Conservation (phyloP, 179 eudicot genomes). For the Actinidia arguta region DNA sequence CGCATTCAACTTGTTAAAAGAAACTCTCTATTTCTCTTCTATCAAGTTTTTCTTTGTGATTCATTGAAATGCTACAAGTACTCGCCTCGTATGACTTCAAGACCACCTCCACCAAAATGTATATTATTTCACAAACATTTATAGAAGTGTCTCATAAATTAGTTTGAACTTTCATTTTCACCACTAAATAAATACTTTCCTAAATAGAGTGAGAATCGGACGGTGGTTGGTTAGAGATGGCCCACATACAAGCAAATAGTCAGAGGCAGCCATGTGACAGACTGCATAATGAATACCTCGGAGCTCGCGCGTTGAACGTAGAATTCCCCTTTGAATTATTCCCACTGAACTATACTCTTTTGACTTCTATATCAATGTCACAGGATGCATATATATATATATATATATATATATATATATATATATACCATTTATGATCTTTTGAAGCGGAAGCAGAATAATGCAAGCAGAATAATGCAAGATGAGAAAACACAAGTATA, state of each 20-base stretch:
- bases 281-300: conserved; percentile 7
- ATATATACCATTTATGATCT: no score
- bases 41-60: no score
- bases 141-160: not conserved
- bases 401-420: no score
- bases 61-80: no score
- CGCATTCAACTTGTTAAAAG: no score
- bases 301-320: conserved; percentile 8
- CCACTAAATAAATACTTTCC: not conserved
- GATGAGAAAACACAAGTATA: no score
- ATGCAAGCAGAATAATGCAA: no score
- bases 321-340: conserved; percentile 20
- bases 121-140: not conserved
- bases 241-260: not conserved
- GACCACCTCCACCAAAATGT: not conserved
- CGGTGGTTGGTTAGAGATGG: not conserved
- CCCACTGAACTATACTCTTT: not conserved
- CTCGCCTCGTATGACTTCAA: no score
- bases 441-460: no score
- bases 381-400: no score
- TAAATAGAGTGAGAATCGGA: not conserved
- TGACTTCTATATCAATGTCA: not conserved
- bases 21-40: no score
- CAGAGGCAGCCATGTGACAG: conserved; percentile 15
- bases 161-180: not conserved